Base-by-base conservation (phyloP, 2,329 filamentous ascomycete genomes). In the Hypoxylon sp. region DNA sequence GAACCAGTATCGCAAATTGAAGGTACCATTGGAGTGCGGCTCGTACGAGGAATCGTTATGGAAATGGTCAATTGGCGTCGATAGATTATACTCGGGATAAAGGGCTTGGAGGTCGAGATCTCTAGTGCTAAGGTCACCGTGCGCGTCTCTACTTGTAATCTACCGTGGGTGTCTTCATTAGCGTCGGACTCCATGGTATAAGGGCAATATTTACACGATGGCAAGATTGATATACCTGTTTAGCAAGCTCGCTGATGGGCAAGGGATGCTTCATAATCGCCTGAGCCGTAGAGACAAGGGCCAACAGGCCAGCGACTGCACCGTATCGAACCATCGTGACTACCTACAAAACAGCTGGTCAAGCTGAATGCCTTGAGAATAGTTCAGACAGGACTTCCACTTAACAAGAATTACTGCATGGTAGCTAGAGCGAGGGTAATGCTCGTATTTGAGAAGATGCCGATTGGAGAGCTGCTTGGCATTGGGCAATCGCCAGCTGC, bases 1-100 rank as follows among this genome's bases (percentile, higher is more conserved):
- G 73, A 95, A 94, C 91, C 91, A 97, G 82, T 96, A 97, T 10
- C 93, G 88, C 52, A 95, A 82, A 22, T 88, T 80, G 79, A 94
- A 97, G 1, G 81, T 86, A 26, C 79, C 90, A 72, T 91, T 82
- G 8, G 86, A 88, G 78, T 97, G 93, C 37, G 94, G 93, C 78
- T 91, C 92, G 76, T 97, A 97, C 53, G 84, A 82, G 1, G 89
- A 87, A 60, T 94, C 91, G 75, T 95, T 93, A 80, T 92, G 92
- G 81, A 96, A 97, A 77, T 96, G 92, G 78, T 97, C 93, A 35
- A 97, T 83, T 14, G 87, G 87, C 3, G 87, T 85, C 14, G 77
- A 76, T 37, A 85, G 73, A 55, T 79, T 82, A 74, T 81, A 78
- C 5, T 78, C 80, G 8, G 80, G 80, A 68, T 83, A 85, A 19